These are phyloP conservation scores for Gryganskiella cystojenkinii DNA, from an alignment of 192 early-diverging fungal genomes.

Conservation along the genomic window DNA sequence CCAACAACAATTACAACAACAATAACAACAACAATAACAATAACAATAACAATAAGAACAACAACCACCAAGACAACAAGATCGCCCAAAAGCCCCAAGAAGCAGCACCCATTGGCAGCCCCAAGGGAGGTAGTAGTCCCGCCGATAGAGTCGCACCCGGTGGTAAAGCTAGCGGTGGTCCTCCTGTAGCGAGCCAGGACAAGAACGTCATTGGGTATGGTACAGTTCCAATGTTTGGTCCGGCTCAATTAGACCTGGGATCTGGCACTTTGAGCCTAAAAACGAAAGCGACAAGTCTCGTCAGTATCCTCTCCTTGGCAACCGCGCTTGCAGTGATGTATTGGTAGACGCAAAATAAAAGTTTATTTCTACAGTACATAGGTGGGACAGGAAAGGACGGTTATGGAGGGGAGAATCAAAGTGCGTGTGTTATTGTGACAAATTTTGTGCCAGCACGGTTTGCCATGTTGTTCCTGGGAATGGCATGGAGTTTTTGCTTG, in stretches of 20 bases:
- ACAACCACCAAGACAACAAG: too few relatives aligned
- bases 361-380: too few relatives aligned
- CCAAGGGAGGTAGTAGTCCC: too few relatives aligned
- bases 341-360: too few relatives aligned
- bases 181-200: background rate
- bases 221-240: conserved; percentile 46
- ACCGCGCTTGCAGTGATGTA: background rate
- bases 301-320: background rate
- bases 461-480: too few relatives aligned
- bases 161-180: background rate
- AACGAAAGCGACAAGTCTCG: background rate
- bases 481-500: too few relatives aligned
- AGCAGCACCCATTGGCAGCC: too few relatives aligned
- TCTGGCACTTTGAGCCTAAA: background rate
- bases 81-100: too few relatives aligned
- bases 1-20: background rate
- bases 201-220: conserved; percentile 3
- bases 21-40: background rate
- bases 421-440: too few relatives aligned
- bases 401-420: too few relatives aligned
- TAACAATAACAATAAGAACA: background rate
- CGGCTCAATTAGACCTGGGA: conserved; percentile 40
- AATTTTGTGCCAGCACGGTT: too few relatives aligned
- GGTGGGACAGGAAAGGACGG: too few relatives aligned
- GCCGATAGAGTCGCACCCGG: background rate